These are phyloP conservation scores for Fusarium cicatricum DNA, from an alignment of 2,329 filamentous ascomycete genomes.

Conservation along the genomic window DNA sequence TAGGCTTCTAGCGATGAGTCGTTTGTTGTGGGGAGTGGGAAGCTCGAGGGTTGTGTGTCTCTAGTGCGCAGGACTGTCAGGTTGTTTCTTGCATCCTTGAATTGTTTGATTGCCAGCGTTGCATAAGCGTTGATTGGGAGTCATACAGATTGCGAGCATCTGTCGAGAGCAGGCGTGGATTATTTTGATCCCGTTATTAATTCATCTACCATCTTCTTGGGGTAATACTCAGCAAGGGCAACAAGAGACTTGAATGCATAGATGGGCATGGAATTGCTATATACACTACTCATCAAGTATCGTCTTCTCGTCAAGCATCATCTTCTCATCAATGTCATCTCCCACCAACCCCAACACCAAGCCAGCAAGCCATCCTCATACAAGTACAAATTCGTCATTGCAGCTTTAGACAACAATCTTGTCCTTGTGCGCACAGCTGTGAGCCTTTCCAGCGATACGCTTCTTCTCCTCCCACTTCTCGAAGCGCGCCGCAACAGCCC, in stretches of 20 bases:
- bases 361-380: background rate
- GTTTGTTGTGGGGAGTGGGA: background rate
- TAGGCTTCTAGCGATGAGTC: background rate
- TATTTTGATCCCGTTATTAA: too few species aligned
- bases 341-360: constrained; percentile 5
- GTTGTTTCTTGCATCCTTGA: too few species aligned
- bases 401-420: constrained; percentile 31
- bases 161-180: too few species aligned
- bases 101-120: too few species aligned
- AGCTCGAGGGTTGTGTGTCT: too few species aligned
- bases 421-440: constrained; percentile 41
- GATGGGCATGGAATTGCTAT: constrained; percentile 1
- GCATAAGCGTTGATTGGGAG: too few species aligned
- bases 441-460: constrained; percentile 36
- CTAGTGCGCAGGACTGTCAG: too few species aligned
- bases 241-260: too few species aligned
- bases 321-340: constrained; percentile 4
- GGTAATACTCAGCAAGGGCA: too few species aligned
- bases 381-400: background rate
- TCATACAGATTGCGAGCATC: too few species aligned
- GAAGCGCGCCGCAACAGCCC: constrained; percentile 39
- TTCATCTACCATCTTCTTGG: too few species aligned
- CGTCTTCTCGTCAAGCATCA: constrained; percentile 6
- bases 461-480: constrained; percentile 33
- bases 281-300: constrained; percentile 1